Conservation (phyloP, 2,329 filamentous ascomycete species). For the Tolypocladium amazonense region DNA sequence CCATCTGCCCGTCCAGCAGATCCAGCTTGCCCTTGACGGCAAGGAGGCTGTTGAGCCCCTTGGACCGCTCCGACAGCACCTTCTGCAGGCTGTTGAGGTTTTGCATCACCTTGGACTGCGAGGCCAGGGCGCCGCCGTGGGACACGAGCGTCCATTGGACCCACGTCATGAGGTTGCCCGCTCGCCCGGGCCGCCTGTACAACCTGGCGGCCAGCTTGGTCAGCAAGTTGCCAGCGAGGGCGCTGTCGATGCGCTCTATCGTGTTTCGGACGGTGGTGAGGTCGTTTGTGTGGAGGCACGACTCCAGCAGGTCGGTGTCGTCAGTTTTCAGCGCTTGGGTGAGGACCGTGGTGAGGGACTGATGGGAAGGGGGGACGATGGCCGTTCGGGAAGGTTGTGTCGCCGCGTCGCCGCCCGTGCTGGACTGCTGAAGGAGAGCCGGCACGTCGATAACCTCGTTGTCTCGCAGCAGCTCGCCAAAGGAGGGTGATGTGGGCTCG, state of each 20-base stretch:
- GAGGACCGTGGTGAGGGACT: constrained; percentile 85
- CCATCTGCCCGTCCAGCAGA: constrained; percentile 84
- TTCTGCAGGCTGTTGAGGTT: constrained; percentile 71
- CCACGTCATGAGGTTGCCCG: constrained; percentile 86
- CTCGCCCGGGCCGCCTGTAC: constrained; percentile 76
- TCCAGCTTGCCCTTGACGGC: constrained; percentile 92
- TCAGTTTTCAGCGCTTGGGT: constrained; percentile 88
- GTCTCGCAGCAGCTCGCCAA: constrained; percentile 75
- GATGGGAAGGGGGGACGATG: constrained; percentile 55
- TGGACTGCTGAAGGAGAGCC: constrained; percentile 39
- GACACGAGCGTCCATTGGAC: constrained; percentile 90
- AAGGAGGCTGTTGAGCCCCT: constrained; percentile 70
- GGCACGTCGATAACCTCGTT: constrained; percentile 69
- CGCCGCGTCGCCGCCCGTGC: constrained; percentile 16
- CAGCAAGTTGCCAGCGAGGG: constrained; percentile 68
- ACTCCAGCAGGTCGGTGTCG: constrained; percentile 81
- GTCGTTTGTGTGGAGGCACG: constrained; percentile 76
- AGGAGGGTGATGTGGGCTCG: constrained; percentile 53
- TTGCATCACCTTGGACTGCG: constrained; percentile 72
- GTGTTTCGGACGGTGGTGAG: constrained; percentile 71
- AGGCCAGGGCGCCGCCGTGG: constrained; percentile 83
- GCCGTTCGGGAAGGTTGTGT: constrained; percentile 32
- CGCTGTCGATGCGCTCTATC: constrained; percentile 80
- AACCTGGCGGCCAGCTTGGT: constrained; percentile 79
- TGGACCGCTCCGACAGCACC: constrained; percentile 78